These are phyloP conservation scores for Voacanga thouarsii DNA, from an alignment of 257 asterid genomes.

Conservation along the genomic window DNA sequence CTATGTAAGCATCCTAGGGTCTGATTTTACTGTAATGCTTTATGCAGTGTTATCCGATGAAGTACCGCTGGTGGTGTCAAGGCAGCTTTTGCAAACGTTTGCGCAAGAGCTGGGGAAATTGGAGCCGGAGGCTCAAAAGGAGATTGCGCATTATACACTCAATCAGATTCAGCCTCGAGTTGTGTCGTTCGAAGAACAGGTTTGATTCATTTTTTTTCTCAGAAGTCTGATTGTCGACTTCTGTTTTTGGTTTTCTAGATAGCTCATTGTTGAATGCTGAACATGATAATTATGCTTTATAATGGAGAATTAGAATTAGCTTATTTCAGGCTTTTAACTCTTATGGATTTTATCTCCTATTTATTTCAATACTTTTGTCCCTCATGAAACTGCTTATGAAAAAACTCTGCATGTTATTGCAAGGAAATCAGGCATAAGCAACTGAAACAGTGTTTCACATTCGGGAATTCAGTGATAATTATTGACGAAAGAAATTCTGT, in stretches of 20 bases:
- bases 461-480: background rate
- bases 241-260: background rate
- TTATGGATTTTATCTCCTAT: background rate
- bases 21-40: conserved; percentile 6
- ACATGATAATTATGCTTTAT: background rate
- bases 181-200: conserved; percentile 97
- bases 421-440: background rate
- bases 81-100: conserved; percentile 89
- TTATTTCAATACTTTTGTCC: background rate
- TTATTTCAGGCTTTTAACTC: background rate
- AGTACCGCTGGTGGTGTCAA: conserved; percentile 89
- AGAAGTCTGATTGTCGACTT: background rate
- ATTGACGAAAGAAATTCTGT: background rate
- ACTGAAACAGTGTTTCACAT: too few relatives aligned
- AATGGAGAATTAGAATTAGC: too few relatives aligned
- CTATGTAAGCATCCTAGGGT: conserved; percentile 10
- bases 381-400: background rate
- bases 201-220: conserved; percentile 18
- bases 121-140: conserved; percentile 89
- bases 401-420: background rate
- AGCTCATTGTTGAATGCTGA: conserved; percentile 14
- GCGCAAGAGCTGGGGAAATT: conserved; percentile 86
- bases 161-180: conserved; percentile 96
- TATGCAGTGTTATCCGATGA: conserved; percentile 78
- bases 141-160: conserved; percentile 80